Evolutionary conservation across 331 rosid genomes (phyloP), one percentile per base, ranked within the genome.

Genomic region (Arachis monticola): DNA sequence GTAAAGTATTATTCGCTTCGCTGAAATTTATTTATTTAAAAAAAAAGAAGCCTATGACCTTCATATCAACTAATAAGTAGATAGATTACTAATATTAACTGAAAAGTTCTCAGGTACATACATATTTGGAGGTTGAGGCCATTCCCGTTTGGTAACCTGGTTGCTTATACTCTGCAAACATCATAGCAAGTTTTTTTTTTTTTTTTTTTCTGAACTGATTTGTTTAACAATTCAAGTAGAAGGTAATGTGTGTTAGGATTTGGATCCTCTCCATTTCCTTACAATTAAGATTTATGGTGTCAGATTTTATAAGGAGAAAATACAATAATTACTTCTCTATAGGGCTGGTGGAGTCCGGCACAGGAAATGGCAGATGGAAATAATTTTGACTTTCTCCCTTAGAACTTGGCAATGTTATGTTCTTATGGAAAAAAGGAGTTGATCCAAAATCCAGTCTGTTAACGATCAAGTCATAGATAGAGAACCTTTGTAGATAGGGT

Each of bases 401-500:
- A 53, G 30, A 53, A 53, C 59, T 13, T 53, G 59, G 17, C 59
- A 53, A 53, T 27, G 9, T n/a, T 27, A 51, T 13, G 59, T 53
- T n/a, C 59, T 13, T n/a, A 13, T n/a, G 30, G 59, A n/a, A 5
- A n/a, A 53, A 53, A 53, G 59, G 30, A 53, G 30, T 53, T 22
- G 9, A 13, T 53, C 59, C 59, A 53, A 53, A 53, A 53, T 53
- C 27, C 30, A 79, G 42, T 46, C 9, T 69, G 65, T 44, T 47
- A 14, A 5, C 27, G 50, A 60, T 55, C 6, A 30, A 14, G 11
- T 6, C 50, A 45, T 38, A 70, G 57, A 70, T 56, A 80, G 13
- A 73, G 52, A 73, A 60, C 97, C 96, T 89, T 83, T 9, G 83
- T 79, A 46, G 87, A 70, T 70, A 51, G 69, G 53, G 78, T 71